Base-by-base conservation (phyloP, 2,329 filamentous ascomycete species). In the Thyridium curvatum region DNA sequence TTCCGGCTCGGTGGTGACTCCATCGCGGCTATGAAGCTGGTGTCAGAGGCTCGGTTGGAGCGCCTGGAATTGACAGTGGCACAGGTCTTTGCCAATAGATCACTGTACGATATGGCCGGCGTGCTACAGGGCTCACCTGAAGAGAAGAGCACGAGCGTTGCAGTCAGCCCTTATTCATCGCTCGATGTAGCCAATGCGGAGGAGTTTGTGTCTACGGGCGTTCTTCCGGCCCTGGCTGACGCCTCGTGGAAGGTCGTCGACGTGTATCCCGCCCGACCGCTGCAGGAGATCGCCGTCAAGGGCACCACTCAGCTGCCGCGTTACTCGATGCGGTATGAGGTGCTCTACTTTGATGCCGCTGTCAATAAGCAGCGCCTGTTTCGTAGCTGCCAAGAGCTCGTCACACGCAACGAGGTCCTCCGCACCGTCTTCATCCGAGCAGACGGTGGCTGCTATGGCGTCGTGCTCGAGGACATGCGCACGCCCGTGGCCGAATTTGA, bases 341-440 rank as follows among this genome's bases (percentile, higher is more conserved):
- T 80, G 42, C 76, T 85, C 55, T 77, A 77, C 55, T 72, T 85
- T 39, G 68, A 76, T 17, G 66, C 64, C 0, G 45, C 49, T 0
- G 60, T 82, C 12, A 61, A 82, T 37, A 50, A 65, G 12, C 56
- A 64, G 10, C 65, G 66, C 12, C 64, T 82, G 17, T 60, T 71
- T 26, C 43, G 58, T 14, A 66, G 67, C 35, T 79, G 74, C 45
- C 65, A 68, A 35, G 61, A 76, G 28, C 69, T 84, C 4, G 72
- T 84, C 2, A 58, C 68, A 3, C 65, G 65, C 8, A 79, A 83
- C 51, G 79, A 84, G 48, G 79, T 84, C 17, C 62, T 85, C 3
- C 73, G 79, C 4, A 84, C 80, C 0, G 74, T 84, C 5, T 85
- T 84, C 45, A 66, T 82, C 12, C 64, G 70, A 40, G 62, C 68